Conservation (phyloP, 768 basidiomycete species). For the Boletellus sp. region DNA sequence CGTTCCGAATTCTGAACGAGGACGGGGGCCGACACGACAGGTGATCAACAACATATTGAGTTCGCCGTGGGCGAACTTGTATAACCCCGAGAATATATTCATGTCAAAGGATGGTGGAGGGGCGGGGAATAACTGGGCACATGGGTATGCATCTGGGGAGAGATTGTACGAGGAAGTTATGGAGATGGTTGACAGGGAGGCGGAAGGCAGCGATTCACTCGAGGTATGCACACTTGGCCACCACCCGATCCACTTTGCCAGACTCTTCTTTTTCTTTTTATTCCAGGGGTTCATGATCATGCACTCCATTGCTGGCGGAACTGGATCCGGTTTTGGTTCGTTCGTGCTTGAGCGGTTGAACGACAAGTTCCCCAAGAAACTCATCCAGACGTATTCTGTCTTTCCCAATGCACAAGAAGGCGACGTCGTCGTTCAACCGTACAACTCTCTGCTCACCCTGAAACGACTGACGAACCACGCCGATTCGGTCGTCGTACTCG, state of each 20-base stretch:
- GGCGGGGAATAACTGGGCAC: slow-evolving; percentile 98
- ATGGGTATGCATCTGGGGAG: slow-evolving; percentile 89
- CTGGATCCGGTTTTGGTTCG: slow-evolving; percentile 97
- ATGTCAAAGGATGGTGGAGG: slow-evolving; percentile 97
- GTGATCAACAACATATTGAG: slow-evolving; percentile 94
- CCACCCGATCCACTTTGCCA: neutral
- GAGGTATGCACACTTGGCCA: slow-evolving; percentile 59
- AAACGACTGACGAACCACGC: slow-evolving; percentile 95
- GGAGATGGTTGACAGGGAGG: slow-evolving; percentile 98
- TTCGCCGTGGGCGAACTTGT: slow-evolving; percentile 79
- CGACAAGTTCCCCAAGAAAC: slow-evolving; percentile 98
- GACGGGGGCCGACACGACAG: slow-evolving; percentile 37
- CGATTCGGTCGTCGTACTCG: slow-evolving; percentile 94
- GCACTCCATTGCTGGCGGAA: slow-evolving; percentile 98
- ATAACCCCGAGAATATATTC: slow-evolving; percentile 98
- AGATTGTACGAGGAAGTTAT: slow-evolving; percentile 92
- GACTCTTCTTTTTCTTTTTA: neutral
- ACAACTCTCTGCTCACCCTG: slow-evolving; percentile 90
- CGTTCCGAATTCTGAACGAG: no score
- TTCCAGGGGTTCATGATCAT: slow-evolving; percentile 95
- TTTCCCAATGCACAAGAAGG: slow-evolving; percentile 93
- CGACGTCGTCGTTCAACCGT: slow-evolving; percentile 98
- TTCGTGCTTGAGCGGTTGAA: slow-evolving; percentile 94
- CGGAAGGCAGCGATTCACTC: slow-evolving; percentile 94
- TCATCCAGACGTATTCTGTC: slow-evolving; percentile 98